Base-by-base conservation (phyloP, 441 rosid genomes). In the Corymbia calophylla region DNA sequence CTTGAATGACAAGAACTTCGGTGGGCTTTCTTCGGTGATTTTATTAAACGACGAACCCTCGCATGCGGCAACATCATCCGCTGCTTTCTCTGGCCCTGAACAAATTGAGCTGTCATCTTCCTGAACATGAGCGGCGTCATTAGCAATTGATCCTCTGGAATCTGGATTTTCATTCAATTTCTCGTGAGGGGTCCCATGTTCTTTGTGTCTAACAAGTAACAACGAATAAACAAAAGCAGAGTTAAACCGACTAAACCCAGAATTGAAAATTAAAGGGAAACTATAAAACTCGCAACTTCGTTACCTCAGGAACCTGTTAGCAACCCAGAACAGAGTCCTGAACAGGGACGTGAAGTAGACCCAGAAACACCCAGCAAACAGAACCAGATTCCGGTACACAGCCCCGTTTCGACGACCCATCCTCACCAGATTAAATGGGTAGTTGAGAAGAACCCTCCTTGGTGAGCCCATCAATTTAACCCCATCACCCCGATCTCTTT, bases 1-100 rank as follows among this genome's bases (percentile, higher is more conserved):
- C 93, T 95, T 89, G 92, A 96, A 96, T 87, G 95, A 94, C 92
- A 95, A 92, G 87, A 90, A 31, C 87, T 92, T 93, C 8, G 93
- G 89, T 11, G 95, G 92, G 31, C 90, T 44, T 49, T 95, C 95
- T 9, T 81, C 87, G 16, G 47, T 17, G 10, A 47, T 29, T 87
- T 89, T 93, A 29, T 92, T 91, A 18, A 48, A 81, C n/a, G 84
- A 90, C 35, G 62, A 39, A 54, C 49, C 90, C 84, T 56, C 77
- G 21, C 88, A 44, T 25, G 91, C 90, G 56, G 73, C 87, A 81
- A 82, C 27, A 44, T 91, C 92, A 89, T 55, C 29, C 25, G 60
- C 87, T 18, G 56, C 35, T 58, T 89, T 89, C 90, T 92, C 94
- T 62, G 70, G 56, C 8, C 55, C 88, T 44, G 12, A 86, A 19